Base-by-base conservation (phyloP, 768 basidiomycete genomes). In the Leccinum uliginosum region DNA sequence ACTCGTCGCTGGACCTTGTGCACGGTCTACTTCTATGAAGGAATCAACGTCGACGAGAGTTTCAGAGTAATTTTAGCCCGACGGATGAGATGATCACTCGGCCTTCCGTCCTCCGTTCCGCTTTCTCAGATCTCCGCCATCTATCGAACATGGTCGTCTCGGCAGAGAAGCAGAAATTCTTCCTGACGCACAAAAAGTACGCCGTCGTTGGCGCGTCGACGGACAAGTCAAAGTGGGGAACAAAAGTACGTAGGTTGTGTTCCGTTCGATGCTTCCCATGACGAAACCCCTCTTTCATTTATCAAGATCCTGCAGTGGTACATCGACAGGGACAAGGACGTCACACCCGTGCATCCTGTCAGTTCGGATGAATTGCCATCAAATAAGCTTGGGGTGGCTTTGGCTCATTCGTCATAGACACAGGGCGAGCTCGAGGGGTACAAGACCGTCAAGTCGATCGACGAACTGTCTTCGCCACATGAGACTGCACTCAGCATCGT, bases 151-250 rank as follows among this genome's bases (percentile, higher is more conserved):
- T 72, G 71, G 29, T 51, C 10, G 64, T 58, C 35, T 66, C 73
- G 59, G 64, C 75, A 44, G 77, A 84, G 56, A 80, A 81, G 56
- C 74, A 78, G 62, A 72, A 68, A 44, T 63, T 67, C 38, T 93
- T 93, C 72, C 68, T 93, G 43, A 75, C 80, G 8, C 80, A 83
- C 12, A 76, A 85, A 6, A 67, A 75, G 58, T 94, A 80, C 55
- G 92, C 90, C 30, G 91, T 93, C 26, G 83, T 91, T 14, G 91
- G 92, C 23, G 90, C 90, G 4, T 92, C 89, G 45, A 91, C 84
- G 59, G 86, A 93, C 71, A 78, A 81, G 64, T 76, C 75, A 55
- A 93, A 93, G 74, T 90, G 77, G 67, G 91, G 92, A 29, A 90
- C 88, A 54, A 89, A 83, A 78, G 91, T 78, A 43, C 32, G 70